Conservation (phyloP, 805 yeast species). For the Torulaspora gathmanii region DNA sequence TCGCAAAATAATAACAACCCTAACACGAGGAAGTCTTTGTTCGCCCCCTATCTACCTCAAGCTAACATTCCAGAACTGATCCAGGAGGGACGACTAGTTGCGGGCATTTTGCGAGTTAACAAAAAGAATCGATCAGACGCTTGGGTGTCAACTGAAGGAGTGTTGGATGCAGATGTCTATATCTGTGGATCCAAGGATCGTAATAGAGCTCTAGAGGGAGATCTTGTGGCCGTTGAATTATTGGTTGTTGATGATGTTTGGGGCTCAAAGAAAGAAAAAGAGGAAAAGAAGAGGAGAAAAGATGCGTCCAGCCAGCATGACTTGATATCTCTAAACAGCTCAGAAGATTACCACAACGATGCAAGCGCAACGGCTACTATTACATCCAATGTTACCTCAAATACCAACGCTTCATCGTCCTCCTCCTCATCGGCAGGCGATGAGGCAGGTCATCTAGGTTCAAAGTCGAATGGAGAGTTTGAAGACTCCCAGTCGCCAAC, state of each 20-base stretch:
- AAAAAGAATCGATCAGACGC: conserved; percentile 97
- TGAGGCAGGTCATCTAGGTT: conserved; percentile 18
- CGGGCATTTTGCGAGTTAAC: conserved; percentile 90
- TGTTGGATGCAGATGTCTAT: conserved; percentile 92
- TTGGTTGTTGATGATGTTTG: conserved; percentile 96
- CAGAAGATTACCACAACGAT: conserved; percentile 74
- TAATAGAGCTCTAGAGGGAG: conserved; percentile 95
- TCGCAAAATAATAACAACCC: conserved; percentile 33
- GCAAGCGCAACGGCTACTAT: conserved; percentile 53
- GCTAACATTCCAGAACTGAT: conserved; percentile 84
- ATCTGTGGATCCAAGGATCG: conserved; percentile 98
- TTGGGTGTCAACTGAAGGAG: conserved; percentile 94
- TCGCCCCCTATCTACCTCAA: conserved; percentile 95
- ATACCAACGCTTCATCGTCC: conserved; percentile 15
- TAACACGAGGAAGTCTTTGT: conserved; percentile 66
- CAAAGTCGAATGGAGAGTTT: conserved; percentile 30
- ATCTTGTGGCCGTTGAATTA: conserved; percentile 90
- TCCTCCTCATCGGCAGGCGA: conserved; percentile 8
- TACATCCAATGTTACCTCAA: conserved; percentile 17
- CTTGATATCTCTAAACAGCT: conserved; percentile 37
- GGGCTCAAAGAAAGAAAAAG: conserved; percentile 94
- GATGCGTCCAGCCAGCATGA: conserved; percentile 45
- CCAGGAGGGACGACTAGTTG: conserved; percentile 83
- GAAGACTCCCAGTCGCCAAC: conserved; percentile 39
- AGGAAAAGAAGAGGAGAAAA: conserved; percentile 91